phyloP scores from a whole-genome alignment of 306 rosid genomes.

The Cotoneaster glaucophyllus region DNA sequence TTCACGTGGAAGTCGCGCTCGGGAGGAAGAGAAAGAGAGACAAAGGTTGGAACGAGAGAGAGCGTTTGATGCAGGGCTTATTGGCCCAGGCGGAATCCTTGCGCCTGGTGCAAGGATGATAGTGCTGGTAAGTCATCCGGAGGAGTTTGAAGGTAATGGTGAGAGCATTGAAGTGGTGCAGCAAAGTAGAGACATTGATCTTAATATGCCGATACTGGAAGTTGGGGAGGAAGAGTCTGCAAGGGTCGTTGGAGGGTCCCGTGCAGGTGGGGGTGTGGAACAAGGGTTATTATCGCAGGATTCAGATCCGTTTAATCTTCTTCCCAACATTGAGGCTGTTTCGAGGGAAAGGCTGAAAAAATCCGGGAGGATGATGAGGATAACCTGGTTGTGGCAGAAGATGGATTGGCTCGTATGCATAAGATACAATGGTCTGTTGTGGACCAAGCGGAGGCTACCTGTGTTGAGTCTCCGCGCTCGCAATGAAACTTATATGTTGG shows the following conservation, averaged over 20 bases:
- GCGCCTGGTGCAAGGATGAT: accelerated
- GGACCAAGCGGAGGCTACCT: too few species aligned
- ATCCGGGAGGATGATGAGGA: too few species aligned
- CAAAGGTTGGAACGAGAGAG: accelerated
- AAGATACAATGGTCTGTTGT: too few species aligned
- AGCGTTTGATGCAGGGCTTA: too few species aligned
- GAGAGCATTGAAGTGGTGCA: accelerated
- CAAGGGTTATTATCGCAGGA: too few species aligned
- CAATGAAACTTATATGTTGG: too few species aligned
- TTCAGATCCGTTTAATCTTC: accelerated
- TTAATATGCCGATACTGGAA: too few species aligned
- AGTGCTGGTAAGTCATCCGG: accelerated
- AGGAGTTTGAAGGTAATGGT: accelerated
- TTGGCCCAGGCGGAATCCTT: accelerated
- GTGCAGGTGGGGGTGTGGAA: accelerated
- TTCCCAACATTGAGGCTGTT: too few species aligned
- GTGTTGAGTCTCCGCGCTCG: too few species aligned
- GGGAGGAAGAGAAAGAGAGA: accelerated
- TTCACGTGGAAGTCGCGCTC: too few species aligned
- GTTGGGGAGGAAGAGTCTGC: accelerated
- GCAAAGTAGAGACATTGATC: accelerated
- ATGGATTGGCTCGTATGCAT: too few species aligned
- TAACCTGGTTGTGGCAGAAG: accelerated
- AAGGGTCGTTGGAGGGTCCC: accelerated
- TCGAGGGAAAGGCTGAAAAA: accelerated